Base-by-base conservation (phyloP, 78 protist genomes). In the Dictyostelium intermedium region DNA sequence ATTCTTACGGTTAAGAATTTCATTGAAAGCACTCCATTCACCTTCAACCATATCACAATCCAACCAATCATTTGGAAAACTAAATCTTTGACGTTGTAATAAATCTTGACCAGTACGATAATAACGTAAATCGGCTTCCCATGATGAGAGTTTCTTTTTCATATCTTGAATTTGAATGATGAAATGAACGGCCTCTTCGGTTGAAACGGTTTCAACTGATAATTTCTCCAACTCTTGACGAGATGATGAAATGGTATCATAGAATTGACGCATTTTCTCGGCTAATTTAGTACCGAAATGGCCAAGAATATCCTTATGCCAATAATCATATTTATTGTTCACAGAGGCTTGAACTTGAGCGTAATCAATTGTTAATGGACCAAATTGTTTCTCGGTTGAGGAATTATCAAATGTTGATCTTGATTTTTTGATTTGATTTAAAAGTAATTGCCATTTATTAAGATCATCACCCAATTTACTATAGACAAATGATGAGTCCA, bases 341-440 rank as follows among this genome's bases (percentile, higher is more conserved):
- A 98, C 99, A 32, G 78, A 91, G 8, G 96, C n/a, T 92, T 97
- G 98, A 37, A 98, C 98, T 66, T 98, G 97, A 25, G 82, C 95
- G 61, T 96, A 97, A 91, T 97, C 96, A 7, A 98, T 91, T 3
- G 92, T 82, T 14, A 97, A 45, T 61, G 98, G 96, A 14, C 99
- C 99, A 87, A 98, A 96, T 41, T 34, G 56, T 85, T 80, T 66
- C 43, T 73, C 35, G 11, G 97, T 91, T 20, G 91, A 87, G 16
- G 91, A n/a, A 30, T 81, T 97, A 80, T 98, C 99, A 78, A 98
- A 97, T 32, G 98, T 92, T 35, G 93, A 5, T 41, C 99, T 91
- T 3, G 97, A 93, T 14, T 89, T 84, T 23, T 93, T 97, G 39
- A 97, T 86, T 63, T 96, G 93, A 9, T 47, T 66, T 18, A 97